These are phyloP conservation scores for Lecanicillium sp. DNA, from an alignment of 2,329 filamentous ascomycete species.

Conservation along the genomic window DNA sequence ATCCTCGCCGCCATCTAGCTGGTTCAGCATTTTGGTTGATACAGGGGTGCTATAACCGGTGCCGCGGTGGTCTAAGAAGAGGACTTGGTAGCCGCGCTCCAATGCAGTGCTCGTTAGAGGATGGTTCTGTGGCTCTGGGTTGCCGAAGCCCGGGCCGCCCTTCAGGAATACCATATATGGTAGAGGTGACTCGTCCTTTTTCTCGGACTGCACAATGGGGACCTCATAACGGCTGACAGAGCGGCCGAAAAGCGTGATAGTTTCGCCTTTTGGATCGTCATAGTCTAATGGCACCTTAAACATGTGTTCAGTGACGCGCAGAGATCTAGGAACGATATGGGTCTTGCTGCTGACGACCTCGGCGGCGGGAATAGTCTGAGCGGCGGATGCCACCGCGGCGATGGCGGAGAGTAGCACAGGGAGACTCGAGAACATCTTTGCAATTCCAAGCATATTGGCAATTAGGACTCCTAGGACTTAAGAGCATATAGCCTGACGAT, in stretches of 20 bases:
- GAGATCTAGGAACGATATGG: constrained; percentile 1
- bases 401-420: too few species aligned
- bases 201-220: not conserved
- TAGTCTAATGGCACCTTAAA: constrained; percentile 4
- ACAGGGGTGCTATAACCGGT: constrained; percentile 80
- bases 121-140: constrained; percentile 50
- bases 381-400: too few species aligned
- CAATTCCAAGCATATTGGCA: too few species aligned
- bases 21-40: constrained; percentile 59
- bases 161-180: too few species aligned
- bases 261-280: constrained; percentile 4
- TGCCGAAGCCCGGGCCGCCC: not conserved
- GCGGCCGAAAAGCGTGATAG: constrained; percentile 5
- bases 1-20: constrained; percentile 47
- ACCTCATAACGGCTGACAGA: constrained; percentile 1
- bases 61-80: constrained; percentile 82
- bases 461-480: too few species aligned
- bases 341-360: too few species aligned
- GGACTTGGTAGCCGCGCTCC: constrained; percentile 74
- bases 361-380: too few species aligned
- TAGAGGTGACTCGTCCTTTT: not conserved
- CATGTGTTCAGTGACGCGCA: constrained; percentile 4
- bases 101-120: constrained; percentile 62
- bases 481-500: too few species aligned
- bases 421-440: too few species aligned